Evolutionary conservation across 2,329 filamentous ascomycete genomes (phyloP).

Genomic region (Ophiosphaerella korrae): DNA sequence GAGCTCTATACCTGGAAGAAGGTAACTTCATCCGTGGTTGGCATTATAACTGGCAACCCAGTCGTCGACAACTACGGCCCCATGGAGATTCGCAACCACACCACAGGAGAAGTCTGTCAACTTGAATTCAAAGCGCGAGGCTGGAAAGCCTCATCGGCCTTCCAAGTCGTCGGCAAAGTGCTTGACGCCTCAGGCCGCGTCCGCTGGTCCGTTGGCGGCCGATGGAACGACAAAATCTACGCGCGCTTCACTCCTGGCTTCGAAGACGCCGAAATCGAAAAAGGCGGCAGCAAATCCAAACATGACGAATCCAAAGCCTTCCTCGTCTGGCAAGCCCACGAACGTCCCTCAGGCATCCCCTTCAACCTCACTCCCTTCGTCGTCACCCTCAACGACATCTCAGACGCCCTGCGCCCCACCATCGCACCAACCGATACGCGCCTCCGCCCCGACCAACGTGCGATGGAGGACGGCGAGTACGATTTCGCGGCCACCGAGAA

Average conservation of each 20-base stretch:
- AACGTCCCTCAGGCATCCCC: constrained; percentile 80
- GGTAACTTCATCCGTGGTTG: constrained; percentile 94
- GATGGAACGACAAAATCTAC: constrained; percentile 98
- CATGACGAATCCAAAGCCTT: constrained; percentile 76
- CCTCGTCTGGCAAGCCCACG: constrained; percentile 89
- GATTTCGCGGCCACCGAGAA: constrained; percentile 93
- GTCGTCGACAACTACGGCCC: constrained; percentile 97
- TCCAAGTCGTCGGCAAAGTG: constrained; percentile 85
- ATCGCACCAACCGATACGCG: constrained; percentile 92
- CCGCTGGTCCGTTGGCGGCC: constrained; percentile 86
- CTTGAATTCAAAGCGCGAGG: constrained; percentile 94
- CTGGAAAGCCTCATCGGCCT: constrained; percentile 93
- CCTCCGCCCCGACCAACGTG: constrained; percentile 90
- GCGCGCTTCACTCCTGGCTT: constrained; percentile 90
- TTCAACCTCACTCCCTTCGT: constrained; percentile 98
- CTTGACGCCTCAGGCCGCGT: constrained; percentile 79
- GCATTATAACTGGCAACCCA: constrained; percentile 95
- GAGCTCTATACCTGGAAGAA: constrained; percentile 99
- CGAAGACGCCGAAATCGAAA: constrained; percentile 68
- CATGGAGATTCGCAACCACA: constrained; percentile 98
- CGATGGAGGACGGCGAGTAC: constrained; percentile 99
- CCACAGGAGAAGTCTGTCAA: constrained; percentile 85
- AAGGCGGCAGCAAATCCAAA: constrained; percentile 50
- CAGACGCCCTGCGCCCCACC: constrained; percentile 76
- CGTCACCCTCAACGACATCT: constrained; percentile 88